Percentiles rank a stretch among this genome's conserved stretches.
phyloP scores from a whole-genome alignment of 2,329 filamentous ascomycete species.

The Tothia fuscella region DNA sequence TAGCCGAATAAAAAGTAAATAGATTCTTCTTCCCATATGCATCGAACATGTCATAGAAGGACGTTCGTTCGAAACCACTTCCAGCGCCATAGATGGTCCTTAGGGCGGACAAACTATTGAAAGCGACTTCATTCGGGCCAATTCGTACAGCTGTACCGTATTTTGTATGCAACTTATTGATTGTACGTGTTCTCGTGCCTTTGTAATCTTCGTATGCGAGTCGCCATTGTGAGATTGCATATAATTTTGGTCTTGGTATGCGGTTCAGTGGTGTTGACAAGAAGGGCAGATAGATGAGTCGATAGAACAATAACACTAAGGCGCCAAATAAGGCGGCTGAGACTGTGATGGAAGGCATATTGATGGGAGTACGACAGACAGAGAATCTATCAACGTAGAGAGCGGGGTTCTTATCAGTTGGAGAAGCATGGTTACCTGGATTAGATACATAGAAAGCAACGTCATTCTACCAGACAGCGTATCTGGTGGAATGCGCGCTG shows the following conservation, averaged over 20 bases:
- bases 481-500: too few relatives aligned
- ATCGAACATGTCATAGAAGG: constrained; percentile 46
- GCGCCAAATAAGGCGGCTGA: neutral
- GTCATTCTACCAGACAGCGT: too few relatives aligned
- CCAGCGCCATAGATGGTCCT: constrained; percentile 45
- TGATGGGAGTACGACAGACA: neutral
- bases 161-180: constrained; percentile 31
- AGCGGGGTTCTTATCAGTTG: neutral
- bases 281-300: constrained; percentile 2
- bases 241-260: constrained; percentile 9
- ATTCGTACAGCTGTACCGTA: constrained; percentile 39
- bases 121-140: constrained; percentile 35
- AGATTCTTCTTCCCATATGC: constrained; percentile 40
- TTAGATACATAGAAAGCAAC: too few relatives aligned
- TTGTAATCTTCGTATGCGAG: constrained; percentile 34
- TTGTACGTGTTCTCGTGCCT: constrained; percentile 30
- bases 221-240: constrained; percentile 29
- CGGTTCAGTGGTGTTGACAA: constrained; percentile 5
- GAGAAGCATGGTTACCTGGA: neutral
- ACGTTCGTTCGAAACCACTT: constrained; percentile 36
- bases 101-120: constrained; percentile 33
- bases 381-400: too few relatives aligned
- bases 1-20: constrained; percentile 36
- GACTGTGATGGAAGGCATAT: neutral
- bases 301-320: neutral